Evolutionary conservation across 495 filamentous ascomycete genomes (phyloP).

Genomic region (Sordaria brevicollis): DNA sequence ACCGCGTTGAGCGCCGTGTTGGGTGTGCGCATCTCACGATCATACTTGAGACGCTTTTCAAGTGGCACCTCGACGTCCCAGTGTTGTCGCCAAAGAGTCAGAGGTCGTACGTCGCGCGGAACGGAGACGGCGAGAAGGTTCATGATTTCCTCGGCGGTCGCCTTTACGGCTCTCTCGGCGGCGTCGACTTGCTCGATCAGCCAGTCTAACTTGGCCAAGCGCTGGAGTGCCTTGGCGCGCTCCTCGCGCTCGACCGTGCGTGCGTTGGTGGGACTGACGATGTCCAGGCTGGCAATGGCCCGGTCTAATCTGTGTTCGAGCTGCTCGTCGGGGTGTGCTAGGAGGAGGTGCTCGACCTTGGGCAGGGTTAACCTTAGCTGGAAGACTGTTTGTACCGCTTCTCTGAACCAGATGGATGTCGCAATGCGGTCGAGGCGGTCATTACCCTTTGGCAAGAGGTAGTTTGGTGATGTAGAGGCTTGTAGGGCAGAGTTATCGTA

Average conservation of each 20-base stretch:
- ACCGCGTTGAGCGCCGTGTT: background rate
- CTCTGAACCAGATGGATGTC: slow-evolving; percentile 8
- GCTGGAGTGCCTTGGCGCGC: background rate
- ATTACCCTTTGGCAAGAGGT: background rate
- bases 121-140: background rate
- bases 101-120: background rate
- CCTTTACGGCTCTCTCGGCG: background rate
- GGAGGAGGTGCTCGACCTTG: background rate
- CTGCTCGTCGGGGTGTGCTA: background rate
- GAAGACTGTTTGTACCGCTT: slow-evolving; percentile 1
- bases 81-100: background rate
- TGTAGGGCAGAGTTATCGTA: background rate
- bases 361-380: background rate
- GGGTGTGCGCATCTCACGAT: background rate
- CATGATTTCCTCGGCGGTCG: background rate
- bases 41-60: background rate
- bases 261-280: background rate
- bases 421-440: slow-evolving; percentile 4
- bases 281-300: background rate
- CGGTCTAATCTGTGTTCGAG: background rate
- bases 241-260: background rate
- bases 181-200: background rate
- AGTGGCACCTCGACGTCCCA: background rate
- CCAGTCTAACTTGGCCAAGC: slow-evolving; percentile 2
- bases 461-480: background rate